These are phyloP conservation scores for Nakazawaea ishiwadae DNA, from an alignment of 805 yeast genomes.

Conservation along the genomic window DNA sequence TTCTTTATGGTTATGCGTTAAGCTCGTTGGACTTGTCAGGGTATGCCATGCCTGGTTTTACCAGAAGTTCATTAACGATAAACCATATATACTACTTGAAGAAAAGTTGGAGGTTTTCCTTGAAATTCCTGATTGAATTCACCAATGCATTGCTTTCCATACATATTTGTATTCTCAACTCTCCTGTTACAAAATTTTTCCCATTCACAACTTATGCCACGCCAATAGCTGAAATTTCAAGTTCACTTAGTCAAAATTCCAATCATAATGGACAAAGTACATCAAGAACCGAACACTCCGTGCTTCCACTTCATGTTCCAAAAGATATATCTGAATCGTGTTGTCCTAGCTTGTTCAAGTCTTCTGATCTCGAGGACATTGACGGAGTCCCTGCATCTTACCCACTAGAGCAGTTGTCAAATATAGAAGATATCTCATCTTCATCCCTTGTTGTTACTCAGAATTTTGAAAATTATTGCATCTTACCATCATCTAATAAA, in stretches of 20 bases:
- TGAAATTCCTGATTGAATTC: constrained; percentile 8
- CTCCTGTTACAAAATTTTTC: constrained; percentile 2
- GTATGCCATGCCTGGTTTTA: neutral
- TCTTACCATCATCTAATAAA: constrained; percentile 16
- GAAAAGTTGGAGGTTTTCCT: constrained; percentile 10
- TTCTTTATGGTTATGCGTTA: constrained; percentile 1
- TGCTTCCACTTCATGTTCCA: constrained; percentile 2
- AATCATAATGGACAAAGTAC: neutral
- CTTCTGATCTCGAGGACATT: neutral
- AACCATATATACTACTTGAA: constrained; percentile 8
- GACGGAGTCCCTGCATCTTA: constrained; percentile 23
- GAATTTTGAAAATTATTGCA: constrained; percentile 34
- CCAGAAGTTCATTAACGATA: constrained; percentile 3
- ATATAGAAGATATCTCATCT: constrained; percentile 29
- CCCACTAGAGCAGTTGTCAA: constrained; percentile 25
- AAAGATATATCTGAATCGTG: constrained; percentile 3
- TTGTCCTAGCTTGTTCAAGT: constrained; percentile 5
- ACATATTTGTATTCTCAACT: constrained; percentile 9
- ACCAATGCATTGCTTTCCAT: constrained; percentile 6
- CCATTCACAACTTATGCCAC: constrained; percentile 9
- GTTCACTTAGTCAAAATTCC: neutral
- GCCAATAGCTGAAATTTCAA: constrained; percentile 7
- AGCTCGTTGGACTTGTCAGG: constrained; percentile 2
- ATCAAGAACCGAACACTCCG: neutral
- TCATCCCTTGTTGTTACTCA: constrained; percentile 31